A percentile compares a stretch with the other conserved stretches of the same genome.
phyloP scores from a whole-genome alignment of 305 asterid species.

The Fraxinus latifolia region DNA sequence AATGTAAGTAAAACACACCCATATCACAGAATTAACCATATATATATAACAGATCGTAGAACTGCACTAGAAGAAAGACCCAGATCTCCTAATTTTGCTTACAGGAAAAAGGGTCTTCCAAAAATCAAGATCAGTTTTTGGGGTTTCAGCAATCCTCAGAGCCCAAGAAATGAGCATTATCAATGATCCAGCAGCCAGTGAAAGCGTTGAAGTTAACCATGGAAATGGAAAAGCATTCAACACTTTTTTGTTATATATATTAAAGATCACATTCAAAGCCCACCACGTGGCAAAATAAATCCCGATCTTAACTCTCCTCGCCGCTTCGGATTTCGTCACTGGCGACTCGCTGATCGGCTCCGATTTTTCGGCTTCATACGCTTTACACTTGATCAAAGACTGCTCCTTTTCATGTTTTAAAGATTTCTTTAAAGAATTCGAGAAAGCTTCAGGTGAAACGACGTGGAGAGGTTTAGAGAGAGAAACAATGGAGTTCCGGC shows the following conservation, averaged over 20 bases:
- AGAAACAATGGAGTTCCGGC: constrained; percentile 29
- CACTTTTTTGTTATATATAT: constrained; percentile 65
- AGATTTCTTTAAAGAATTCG: not conserved
- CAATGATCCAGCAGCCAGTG: constrained; percentile 81
- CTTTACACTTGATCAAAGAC: constrained; percentile 41
- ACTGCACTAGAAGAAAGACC: not conserved
- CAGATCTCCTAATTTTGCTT: constrained; percentile 20
- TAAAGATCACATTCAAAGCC: constrained; percentile 65
- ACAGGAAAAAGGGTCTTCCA: constrained; percentile 89
- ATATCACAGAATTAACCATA: too few species aligned
- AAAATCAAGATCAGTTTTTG: constrained; percentile 86
- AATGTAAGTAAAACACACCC: too few species aligned
- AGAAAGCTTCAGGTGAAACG: constrained; percentile 32
- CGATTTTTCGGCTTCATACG: constrained; percentile 50
- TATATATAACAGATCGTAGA: not conserved
- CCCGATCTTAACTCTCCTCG: constrained; percentile 59
- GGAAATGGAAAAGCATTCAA: constrained; percentile 75
- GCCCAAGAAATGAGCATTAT: constrained; percentile 84
- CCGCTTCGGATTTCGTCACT: constrained; percentile 34
- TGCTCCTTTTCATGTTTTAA: constrained; percentile 5
- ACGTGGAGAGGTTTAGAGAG: constrained; percentile 40
- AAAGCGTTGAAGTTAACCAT: constrained; percentile 82
- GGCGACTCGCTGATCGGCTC: constrained; percentile 30
- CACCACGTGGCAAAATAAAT: constrained; percentile 72
- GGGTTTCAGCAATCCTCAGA: constrained; percentile 66